Conservation (phyloP, 1,284 basidiomycete species). For the Tremellales sp. region DNA sequence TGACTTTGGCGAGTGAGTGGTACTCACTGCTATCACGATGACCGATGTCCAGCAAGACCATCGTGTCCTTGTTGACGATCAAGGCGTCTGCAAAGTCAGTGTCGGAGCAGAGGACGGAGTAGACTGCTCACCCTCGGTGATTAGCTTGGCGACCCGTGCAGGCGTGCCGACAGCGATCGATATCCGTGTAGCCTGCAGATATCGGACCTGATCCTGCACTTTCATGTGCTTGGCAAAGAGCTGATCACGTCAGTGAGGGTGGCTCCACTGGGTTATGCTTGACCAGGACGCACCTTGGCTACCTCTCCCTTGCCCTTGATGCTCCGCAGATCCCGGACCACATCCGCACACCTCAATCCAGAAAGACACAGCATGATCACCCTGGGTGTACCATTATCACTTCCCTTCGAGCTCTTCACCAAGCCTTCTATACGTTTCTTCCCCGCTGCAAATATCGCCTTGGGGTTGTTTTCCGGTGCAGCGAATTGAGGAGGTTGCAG, state of each 20-base stretch:
- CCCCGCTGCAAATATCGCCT: not conserved
- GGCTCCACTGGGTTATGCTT: not conserved
- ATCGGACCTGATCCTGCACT: slow-evolving; percentile 46
- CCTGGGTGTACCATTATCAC: slow-evolving; percentile 27
- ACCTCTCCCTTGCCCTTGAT: slow-evolving; percentile 45
- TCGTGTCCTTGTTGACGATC: slow-evolving; percentile 36
- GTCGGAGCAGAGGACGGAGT: not conserved
- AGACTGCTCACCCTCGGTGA: slow-evolving; percentile 33
- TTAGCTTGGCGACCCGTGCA: slow-evolving; percentile 45
- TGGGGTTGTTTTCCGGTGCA: slow-evolving; percentile 1
- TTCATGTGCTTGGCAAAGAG: slow-evolving; percentile 51
- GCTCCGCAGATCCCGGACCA: slow-evolving; percentile 42
- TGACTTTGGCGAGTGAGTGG: not conserved
- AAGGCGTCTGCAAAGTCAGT: slow-evolving; percentile 30
- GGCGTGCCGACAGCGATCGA: slow-evolving; percentile 50
- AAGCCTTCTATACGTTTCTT: slow-evolving; percentile 13
- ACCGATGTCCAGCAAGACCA: slow-evolving; percentile 44
- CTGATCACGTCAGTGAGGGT: slow-evolving; percentile 13
- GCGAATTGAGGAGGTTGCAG: slow-evolving; percentile 13
- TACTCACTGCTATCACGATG: slow-evolving; percentile 42
- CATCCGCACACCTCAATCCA: slow-evolving; percentile 48
- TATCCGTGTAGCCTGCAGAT: slow-evolving; percentile 43
- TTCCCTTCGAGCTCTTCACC: slow-evolving; percentile 18
- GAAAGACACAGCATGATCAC: slow-evolving; percentile 44
- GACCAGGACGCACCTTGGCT: slow-evolving; percentile 39